A percentile compares a stretch with the other conserved stretches of the same genome.
phyloP scores from a whole-genome alignment of 345 rosid species.

The Kernera saxatilis region DNA sequence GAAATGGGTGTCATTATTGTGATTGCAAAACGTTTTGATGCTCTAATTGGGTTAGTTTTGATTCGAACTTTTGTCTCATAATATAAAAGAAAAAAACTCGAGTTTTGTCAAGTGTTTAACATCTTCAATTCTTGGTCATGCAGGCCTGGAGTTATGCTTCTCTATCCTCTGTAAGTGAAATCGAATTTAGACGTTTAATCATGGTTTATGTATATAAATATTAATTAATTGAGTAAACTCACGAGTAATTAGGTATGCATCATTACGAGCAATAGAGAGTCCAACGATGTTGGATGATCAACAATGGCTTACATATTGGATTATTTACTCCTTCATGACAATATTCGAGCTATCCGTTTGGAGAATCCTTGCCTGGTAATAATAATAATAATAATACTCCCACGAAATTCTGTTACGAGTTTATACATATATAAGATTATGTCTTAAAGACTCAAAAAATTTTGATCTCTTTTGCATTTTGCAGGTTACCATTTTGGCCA shows the following conservation, averaged over 20 bases:
- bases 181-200: not conserved
- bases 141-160: constrained; percentile 92
- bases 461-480: not conserved
- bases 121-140: not conserved
- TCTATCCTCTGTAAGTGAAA: constrained; percentile 76
- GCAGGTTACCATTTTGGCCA: constrained; percentile 89
- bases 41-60: constrained; percentile 51
- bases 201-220: not conserved
- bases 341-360: constrained; percentile 68
- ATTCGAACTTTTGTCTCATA: not conserved
- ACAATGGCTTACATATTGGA: constrained; percentile 98
- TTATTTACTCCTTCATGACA: constrained; percentile 73
- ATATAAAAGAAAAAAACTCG: not conserved
- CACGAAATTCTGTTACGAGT: not conserved
- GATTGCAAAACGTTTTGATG: constrained; percentile 55
- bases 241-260: constrained; percentile 56
- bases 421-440: not conserved
- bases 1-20: constrained; percentile 54
- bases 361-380: constrained; percentile 70
- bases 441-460: not conserved
- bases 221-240: not conserved
- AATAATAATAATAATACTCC: not conserved
- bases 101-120: not conserved
- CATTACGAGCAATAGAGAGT: constrained; percentile 83
- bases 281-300: constrained; percentile 81